Percentiles rank a stretch among this genome's conserved stretches.
Evolutionary conservation across 2,329 filamentous ascomycete species (phyloP).

Genomic region (Colletotrichum euphorbiae): DNA sequence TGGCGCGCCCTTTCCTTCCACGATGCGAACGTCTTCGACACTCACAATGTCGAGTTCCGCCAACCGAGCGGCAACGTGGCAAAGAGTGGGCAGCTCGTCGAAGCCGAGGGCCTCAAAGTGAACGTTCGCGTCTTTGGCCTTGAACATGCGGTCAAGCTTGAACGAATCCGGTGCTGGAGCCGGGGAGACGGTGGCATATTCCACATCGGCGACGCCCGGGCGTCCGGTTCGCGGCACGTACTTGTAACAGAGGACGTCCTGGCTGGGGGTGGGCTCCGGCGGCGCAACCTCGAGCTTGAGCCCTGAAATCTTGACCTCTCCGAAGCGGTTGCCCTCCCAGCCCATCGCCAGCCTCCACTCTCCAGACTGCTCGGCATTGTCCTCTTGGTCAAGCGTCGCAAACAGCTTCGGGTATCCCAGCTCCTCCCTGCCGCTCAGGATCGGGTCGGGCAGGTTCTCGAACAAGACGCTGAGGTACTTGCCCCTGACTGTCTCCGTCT

Average conservation of each 20-base stretch:
- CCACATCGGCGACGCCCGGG: constrained; percentile 62
- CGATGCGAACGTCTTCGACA: constrained; percentile 46
- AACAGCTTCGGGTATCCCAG: constrained; percentile 70
- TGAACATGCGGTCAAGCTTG: constrained; percentile 51
- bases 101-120: constrained; percentile 62
- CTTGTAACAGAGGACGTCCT: constrained; percentile 64
- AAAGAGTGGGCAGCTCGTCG: constrained; percentile 68
- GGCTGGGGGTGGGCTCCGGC: constrained; percentile 43
- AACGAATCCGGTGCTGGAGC: background rate
- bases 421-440: constrained; percentile 69
- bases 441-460: constrained; percentile 69
- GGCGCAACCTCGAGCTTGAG: constrained; percentile 44
- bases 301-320: constrained; percentile 1
- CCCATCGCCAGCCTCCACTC: constrained; percentile 9
- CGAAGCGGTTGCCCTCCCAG: constrained; percentile 17
- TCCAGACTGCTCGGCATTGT: constrained; percentile 1
- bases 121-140: constrained; percentile 53
- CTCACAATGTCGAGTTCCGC: constrained; percentile 67
- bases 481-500: constrained; percentile 60
- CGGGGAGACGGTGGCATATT: constrained; percentile 59
- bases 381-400: constrained; percentile 50
- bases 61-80: constrained; percentile 65
- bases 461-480: constrained; percentile 69
- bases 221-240: constrained; percentile 67
- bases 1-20: constrained; percentile 58